These are phyloP conservation scores for Pseudofabraea citricarpa DNA, from an alignment of 2,329 filamentous ascomycete species.

Conservation along the genomic window DNA sequence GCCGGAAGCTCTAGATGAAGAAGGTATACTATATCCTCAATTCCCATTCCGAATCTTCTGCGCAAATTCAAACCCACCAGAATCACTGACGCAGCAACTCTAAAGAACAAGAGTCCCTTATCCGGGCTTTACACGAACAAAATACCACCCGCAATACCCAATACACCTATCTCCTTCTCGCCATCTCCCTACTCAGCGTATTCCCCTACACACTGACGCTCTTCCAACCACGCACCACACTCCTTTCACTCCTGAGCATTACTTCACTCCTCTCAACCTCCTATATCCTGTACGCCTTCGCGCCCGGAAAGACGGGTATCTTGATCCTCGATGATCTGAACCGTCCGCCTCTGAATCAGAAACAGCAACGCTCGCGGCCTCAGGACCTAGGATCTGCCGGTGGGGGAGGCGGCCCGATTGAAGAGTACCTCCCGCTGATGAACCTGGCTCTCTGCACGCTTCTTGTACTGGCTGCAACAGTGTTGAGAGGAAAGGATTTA, in stretches of 20 bases:
- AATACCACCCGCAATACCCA: constrained; percentile 54
- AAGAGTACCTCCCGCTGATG: constrained; percentile 52
- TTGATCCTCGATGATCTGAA: constrained; percentile 40
- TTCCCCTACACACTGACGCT: constrained; percentile 51
- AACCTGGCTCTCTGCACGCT: constrained; percentile 54
- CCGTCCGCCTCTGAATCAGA: not conserved
- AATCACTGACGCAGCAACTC: constrained; percentile 18
- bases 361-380: not conserved
- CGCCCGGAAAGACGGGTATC: constrained; percentile 51
- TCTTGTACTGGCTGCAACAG: constrained; percentile 41
- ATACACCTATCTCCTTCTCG: constrained; percentile 53
- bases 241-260: constrained; percentile 50
- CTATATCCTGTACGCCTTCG: constrained; percentile 54
- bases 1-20: constrained; percentile 67
- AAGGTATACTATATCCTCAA: constrained; percentile 44
- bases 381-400: not conserved
- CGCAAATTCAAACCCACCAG: constrained; percentile 2
- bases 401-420: constrained; percentile 40
- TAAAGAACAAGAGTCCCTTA: constrained; percentile 61
- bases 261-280: constrained; percentile 58
- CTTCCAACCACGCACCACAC: constrained; percentile 28
- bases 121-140: constrained; percentile 46
- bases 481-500: constrained; percentile 22
- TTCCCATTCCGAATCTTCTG: not conserved
- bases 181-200: constrained; percentile 51